Evolutionary conservation across 306 rosid species (phyloP), one percentile per base, ranked within the genome.

Genomic region (Spatholobus suberectus): DNA sequence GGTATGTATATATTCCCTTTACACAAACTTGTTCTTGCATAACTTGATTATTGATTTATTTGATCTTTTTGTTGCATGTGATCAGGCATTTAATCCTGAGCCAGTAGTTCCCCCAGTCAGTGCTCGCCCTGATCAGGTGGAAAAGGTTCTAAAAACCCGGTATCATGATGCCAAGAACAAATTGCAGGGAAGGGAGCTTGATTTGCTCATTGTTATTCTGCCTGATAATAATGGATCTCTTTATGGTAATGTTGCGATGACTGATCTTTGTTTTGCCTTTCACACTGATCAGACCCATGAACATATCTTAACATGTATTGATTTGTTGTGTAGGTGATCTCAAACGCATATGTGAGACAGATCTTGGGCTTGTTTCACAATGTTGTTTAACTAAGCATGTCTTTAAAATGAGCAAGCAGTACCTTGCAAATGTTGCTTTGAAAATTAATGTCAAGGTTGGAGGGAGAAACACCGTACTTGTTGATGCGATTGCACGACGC

Each of bases 381-480:
- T 96, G 99, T 75, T 96, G 98, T 68, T 81, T 96, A 84, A 94
- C 98, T 0, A 96, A 90, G 73, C 97, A 96, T 49, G 99, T 96
- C 0, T 92, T 84, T 37, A 91, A 71, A 78, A 96, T 94, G 98
- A 91, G 88, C 79, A 94, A 96, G 89, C 99, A 91, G 84, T 96
- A 96, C 70, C 84, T 96, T 71, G 98, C 99, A 21, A 96, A 96
- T 72, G 98, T 96, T 52, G 92, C 99, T 5, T 49, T 96, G 61
- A 96, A 96, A 76, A 96, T 96, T 23, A 96, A 96, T 52, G 99
- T 96, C 4, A 96, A 96, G 82, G 99, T 96, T 15, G 99, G 99
- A 5, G 99, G 99, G 41, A 89, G 98, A 78, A 96, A 96, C 59
- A 96, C 98, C 0, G 99, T 96, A 2, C 98, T 96, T n/a, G 92